A percentile compares a stretch with the other conserved stretches of the same genome.
These are phyloP conservation scores for Yamadazyma paraphyllophila DNA, from an alignment of 805 yeast species.

Conservation along the genomic window DNA sequence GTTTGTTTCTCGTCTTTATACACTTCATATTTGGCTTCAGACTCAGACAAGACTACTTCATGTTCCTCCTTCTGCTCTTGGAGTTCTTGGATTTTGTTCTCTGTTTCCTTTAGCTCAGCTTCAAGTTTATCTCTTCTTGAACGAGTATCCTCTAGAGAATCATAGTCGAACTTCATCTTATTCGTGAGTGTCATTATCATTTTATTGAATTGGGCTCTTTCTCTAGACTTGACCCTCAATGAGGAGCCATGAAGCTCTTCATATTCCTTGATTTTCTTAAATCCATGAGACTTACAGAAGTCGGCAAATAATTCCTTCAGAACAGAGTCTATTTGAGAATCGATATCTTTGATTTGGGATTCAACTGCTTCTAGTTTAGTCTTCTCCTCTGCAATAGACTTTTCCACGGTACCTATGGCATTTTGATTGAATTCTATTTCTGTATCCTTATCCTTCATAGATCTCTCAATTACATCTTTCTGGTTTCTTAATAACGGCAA, in stretches of 20 bases:
- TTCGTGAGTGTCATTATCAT: slow-evolving; percentile 61
- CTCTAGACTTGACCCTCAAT: slow-evolving; percentile 55
- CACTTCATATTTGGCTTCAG: slow-evolving; percentile 30
- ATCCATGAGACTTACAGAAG: slow-evolving; percentile 56
- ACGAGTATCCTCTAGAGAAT: slow-evolving; percentile 52
- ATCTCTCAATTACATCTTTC: slow-evolving; percentile 42
- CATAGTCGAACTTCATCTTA: slow-evolving; percentile 63
- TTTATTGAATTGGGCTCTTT: slow-evolving; percentile 57
- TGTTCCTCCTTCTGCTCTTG: slow-evolving; percentile 31
- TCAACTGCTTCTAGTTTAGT: slow-evolving; percentile 14
- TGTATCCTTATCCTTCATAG: slow-evolving; percentile 41
- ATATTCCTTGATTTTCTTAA: slow-evolving; percentile 60
- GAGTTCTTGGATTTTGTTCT: slow-evolving; percentile 28
- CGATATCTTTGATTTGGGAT: slow-evolving; percentile 21
- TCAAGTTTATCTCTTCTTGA: slow-evolving; percentile 45
- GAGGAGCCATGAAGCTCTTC: slow-evolving; percentile 66
- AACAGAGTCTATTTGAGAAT: slow-evolving; percentile 22
- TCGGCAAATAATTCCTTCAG: slow-evolving; percentile 47
- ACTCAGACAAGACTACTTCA: slow-evolving; percentile 20
- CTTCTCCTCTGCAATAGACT: slow-evolving; percentile 17
- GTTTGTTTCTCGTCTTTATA: slow-evolving; percentile 18
- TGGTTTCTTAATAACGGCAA: slow-evolving; percentile 45
- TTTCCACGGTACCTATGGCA: slow-evolving; percentile 11
- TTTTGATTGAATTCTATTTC: slow-evolving; percentile 53
- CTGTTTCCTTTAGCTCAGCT: slow-evolving; percentile 36